Evolutionary conservation across 2,329 filamentous ascomycete species (phyloP).

Genomic region (Claviceps humidiphila): DNA sequence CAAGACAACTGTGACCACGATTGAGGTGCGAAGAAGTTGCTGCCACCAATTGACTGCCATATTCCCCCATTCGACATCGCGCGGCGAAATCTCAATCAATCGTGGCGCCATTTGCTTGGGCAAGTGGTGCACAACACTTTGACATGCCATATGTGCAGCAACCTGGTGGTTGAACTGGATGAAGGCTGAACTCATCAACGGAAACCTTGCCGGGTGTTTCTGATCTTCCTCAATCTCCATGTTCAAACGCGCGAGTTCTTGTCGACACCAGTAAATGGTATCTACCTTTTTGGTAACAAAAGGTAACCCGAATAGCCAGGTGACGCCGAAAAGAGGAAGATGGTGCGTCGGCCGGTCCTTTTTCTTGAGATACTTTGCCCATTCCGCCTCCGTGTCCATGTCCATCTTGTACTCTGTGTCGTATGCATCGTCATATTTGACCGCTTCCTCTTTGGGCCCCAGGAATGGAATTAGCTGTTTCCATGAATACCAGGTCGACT

Average conservation of each 20-base stretch:
- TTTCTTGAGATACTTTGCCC: conserved; percentile 70
- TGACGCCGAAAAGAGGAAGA: conserved; percentile 46
- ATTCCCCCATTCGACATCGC: conserved; percentile 92
- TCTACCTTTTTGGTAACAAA: conserved; percentile 83
- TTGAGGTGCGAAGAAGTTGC: conserved; percentile 56
- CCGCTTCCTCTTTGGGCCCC: conserved; percentile 25
- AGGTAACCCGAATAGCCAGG: conserved; percentile 69
- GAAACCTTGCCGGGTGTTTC: conserved; percentile 69
- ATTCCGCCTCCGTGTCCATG: conserved; percentile 52
- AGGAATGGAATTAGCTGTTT: conserved; percentile 37
- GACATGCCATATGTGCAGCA: conserved; percentile 95
- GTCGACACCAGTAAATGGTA: conserved; percentile 82
- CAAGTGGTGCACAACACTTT: conserved; percentile 78
- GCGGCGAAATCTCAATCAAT: conserved; percentile 83
- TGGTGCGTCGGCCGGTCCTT: conserved; percentile 79
- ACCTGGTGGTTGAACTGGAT: conserved; percentile 98
- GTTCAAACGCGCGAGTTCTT: conserved; percentile 76
- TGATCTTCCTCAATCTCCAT: conserved; percentile 88
- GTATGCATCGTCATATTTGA: conserved; percentile 50
- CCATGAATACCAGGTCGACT: conserved; percentile 37
- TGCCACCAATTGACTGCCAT: conserved; percentile 96
- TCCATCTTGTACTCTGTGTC: conserved; percentile 45
- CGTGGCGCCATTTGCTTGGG: conserved; percentile 90
- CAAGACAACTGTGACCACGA: conserved; percentile 51
- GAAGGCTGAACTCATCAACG: conserved; percentile 90